Evolutionary conservation across 2,329 filamentous ascomycete species (phyloP).

Genomic region (Spiromastix sp.): DNA sequence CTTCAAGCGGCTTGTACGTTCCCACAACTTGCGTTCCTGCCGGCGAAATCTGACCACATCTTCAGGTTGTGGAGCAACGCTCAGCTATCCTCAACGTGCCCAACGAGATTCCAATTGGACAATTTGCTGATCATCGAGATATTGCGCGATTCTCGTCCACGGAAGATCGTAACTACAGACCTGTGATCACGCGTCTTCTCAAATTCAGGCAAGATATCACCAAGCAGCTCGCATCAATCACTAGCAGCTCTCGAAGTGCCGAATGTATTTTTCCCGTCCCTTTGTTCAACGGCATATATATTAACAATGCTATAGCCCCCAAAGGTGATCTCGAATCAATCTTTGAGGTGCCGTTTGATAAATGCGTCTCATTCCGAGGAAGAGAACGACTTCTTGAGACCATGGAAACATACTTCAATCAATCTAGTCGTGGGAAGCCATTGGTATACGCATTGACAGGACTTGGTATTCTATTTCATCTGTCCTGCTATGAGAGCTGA

Average conservation of each 20-base stretch:
- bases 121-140: slow-evolving; percentile 5
- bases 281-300: neutral
- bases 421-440: neutral
- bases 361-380: slow-evolving; percentile 5
- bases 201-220: slow-evolving; percentile 3
- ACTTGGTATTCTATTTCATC: slow-evolving; percentile 1
- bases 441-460: slow-evolving; percentile 5
- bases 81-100: slow-evolving; percentile 1
- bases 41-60: neutral
- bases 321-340: neutral
- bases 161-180: slow-evolving; percentile 5
- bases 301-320: neutral
- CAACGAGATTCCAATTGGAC: neutral
- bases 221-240: neutral
- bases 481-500: neutral
- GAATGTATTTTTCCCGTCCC: neutral
- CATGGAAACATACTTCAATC: slow-evolving; percentile 2
- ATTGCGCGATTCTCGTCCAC: slow-evolving; percentile 7
- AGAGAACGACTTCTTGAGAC: slow-evolving; percentile 4
- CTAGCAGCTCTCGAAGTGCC: neutral
- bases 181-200: slow-evolving; percentile 2
- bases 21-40: neutral
- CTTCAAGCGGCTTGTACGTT: neutral
- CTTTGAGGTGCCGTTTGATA: slow-evolving; percentile 1
- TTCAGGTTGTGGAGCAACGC: neutral